Evolutionary conservation across 148 eudicot genomes (phyloP), one percentile per base, ranked within the genome.

Genomic region (Amaranthus hypochondriacus): DNA sequence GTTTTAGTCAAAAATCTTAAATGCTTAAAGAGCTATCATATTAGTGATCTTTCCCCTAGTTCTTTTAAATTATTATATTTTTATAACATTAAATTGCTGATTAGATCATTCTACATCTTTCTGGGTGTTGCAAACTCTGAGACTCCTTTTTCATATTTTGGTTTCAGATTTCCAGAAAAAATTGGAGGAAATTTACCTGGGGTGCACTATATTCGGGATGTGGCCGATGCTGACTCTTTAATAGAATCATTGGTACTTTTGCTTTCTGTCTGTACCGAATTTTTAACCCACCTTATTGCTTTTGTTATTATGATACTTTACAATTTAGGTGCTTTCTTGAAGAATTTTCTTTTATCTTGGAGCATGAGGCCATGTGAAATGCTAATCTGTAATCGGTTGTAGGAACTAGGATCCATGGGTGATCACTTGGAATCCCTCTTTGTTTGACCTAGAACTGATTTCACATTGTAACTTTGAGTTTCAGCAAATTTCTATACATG

Each of bases 181-280:
- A 92, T 95, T 73, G 99, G 99, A 10, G 99, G 99, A 76, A 90
- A 81, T 79, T 85, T 95, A 70, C 84, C 89, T 46, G 99, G 99
- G 67, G 97, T 95, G 85, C 99, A 95, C 82, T 95, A 90, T 80
- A 85, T 95, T 55, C 88, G 99, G 69, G 99, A 95, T 74, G 90
- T 95, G 79, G 97, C 93, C 13, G 99, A 95, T 85, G 96, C 97
- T 49, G 85, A 95, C 85, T 84, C 83, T 0, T 87, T 95, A 71
- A 81, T 95, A 74, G 84, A 92, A 70, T 92, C 99, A 47, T 83
- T 92, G 92, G 99, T 95, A 90, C 42, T 74, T 70, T 66, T 69
- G 6, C 9, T 54, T 12, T 28, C 46, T 64, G 48, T 61, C 57
- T 10, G 11, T n/a, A 48, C 18, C 55, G 42, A 42, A 47, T 49